Evolutionary conservation across 306 rosid genomes (phyloP), one percentile per base, ranked within the genome.

Genomic region (Begonia fuchsioides): DNA sequence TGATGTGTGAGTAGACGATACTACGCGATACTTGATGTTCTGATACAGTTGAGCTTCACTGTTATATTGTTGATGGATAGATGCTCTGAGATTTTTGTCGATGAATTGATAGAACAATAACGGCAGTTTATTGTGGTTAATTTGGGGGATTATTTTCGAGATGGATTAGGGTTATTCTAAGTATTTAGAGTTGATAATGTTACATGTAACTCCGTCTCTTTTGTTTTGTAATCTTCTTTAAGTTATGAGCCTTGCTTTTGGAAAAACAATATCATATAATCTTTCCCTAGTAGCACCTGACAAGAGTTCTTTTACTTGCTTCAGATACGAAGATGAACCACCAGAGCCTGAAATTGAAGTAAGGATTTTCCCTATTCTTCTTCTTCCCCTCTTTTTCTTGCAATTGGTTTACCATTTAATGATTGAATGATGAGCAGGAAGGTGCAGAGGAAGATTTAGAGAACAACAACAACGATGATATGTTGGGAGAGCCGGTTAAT

Each of bases 301-400:
- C 14, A 52, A 20, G 12, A 4, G 3, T 15, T 15, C 2, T 39
- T 38, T 12, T 26, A 26, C 8, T 63, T 8, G 57, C 5, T 58
- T 62, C 76, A 87, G 96, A 51, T 87, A 83, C 47, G 88, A 78
- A 38, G 96, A 87, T 32, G 96, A 87, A 57, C 94, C 96, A 0
- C 66, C 64, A 4, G 96, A 87, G 74, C 96, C 94, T 6, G 93
- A 83, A 53, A 76, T 83, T 20, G 96, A 87, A 72, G 96, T 80
- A 54, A 40, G 67, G 6, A 43, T 10, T 52, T 20, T 10, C 35
- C 12, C 32, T 44, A 2, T 26, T 26, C 3, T n/a, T n/a, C n/a
- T n/a, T n/a, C n/a, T n/a, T 8, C 35, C 8, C 8, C 43, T 14
- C 26, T 32, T 41, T 41, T 1, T n/a, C 2, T 10, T 61, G 15